Evolutionary conservation across 148 eudicot species (phyloP), one percentile per base, ranked within the genome.

Genomic region (Arctostaphylos glauca): DNA sequence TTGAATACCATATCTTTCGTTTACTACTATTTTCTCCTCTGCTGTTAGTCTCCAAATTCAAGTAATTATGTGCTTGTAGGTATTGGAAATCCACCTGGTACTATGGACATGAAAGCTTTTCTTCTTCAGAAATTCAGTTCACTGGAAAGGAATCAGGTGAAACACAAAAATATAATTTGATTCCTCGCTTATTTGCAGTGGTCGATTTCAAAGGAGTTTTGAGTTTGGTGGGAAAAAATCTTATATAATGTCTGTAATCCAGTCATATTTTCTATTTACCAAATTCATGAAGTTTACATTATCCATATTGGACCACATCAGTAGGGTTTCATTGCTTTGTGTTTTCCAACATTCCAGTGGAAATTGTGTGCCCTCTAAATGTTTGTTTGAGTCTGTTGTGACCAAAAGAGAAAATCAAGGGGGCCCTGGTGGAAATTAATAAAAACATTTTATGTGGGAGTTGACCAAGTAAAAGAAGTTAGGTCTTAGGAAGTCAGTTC

Each of bases 51-150:
- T 59, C 56, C 44, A 55, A 6, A 10, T n/a, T 23, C 18, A 64
- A 71, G 21, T 76, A 41, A 6, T 49, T 43, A 0, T 47, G 55
- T 80, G 47, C 46, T 84, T 74, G 53, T 88, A 97, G 99, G 99
- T 1, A 90, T 97, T 82, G 99, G 98, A 49, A 91, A 94, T 82
- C 97, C 98, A 79, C 99, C 99, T 3, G 97, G 99, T 76, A 88
- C 88, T 25, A 97, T 97, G 99, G 99, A 97, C 84, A 92, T 97
- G 91, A 97, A 90, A 88, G 97, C 99, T 55, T 97, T 80, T 92
- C 99, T 96, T 68, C 87, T 96, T 60, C 99, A 94, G 77, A 96
- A 90, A 85, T 96, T 96, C 82, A 94, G 98, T 84, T 44, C 89
- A 8, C 23, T 81, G 1, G 99, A 97, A 79, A 87, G 94, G 76